Base-by-base conservation (phyloP, 306 rosid species). In the Vigna trinervia region DNA sequence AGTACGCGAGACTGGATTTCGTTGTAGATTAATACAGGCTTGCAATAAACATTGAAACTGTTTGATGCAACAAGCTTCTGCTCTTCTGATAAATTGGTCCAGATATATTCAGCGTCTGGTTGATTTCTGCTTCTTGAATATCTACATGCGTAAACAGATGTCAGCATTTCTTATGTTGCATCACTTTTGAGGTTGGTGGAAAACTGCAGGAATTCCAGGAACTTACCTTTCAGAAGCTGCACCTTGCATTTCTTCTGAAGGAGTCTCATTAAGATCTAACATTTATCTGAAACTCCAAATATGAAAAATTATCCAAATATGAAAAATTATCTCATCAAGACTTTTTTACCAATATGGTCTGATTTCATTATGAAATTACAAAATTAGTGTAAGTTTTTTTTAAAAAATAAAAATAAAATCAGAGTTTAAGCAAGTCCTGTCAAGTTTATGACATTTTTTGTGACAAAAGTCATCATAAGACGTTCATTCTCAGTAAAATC, bases 11-110 rank as follows among this genome's bases (percentile, higher is more conserved):
- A 34, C 5, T 5, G 38, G 38, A 34, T 34, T 34, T 4, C 5
- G 89, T 95, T 92, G 90, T 95, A 95, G 45, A 92, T 73, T 80
- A 90, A 96, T 28, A 91, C 85, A 20, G 97, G 97, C 87, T 87
- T 76, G 93, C 99, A 95, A 83, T 87, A 92, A 61, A 75, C 17
- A n/a, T 92, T 65, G 41, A 95, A 81, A 84, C 89, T 90, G 76
- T 86, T 88, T 80, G 88, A 91, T 14, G 96, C 94, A 53, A 77
- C 92, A 46, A 59, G 52, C 82, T 79, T 92, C 83, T 95, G 97
- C 78, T 87, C 94, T 0, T 50, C 74, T 76, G 99, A 85, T 84
- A 92, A 76, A 52, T 79, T 86, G 78, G 53, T 86, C 8, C 74
- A 81, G 74, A 85, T 69, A 74, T 81, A 90, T 76, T 48, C 80